Conservation (phyloP, 169 alveolate species). For the Cryptosporidium baileyi region DNA sequence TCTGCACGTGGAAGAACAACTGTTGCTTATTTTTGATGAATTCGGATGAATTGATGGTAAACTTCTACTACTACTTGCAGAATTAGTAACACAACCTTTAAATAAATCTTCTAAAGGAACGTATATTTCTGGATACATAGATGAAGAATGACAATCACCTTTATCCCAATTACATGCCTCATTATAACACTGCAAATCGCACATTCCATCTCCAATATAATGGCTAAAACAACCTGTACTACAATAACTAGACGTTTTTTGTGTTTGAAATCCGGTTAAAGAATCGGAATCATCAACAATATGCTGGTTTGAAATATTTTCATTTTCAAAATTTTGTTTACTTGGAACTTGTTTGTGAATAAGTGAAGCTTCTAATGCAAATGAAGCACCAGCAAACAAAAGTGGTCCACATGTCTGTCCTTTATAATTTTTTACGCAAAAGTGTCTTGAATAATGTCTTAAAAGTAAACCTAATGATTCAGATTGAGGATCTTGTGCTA, state of each 20-base stretch:
- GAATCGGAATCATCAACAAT: not conserved
- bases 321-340: slow-evolving; percentile 36
- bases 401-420: slow-evolving; percentile 75
- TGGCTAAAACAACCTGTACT: slow-evolving; percentile 70
- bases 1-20: slow-evolving; percentile 25
- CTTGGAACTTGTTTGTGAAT: not conserved
- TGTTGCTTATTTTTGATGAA: not conserved
- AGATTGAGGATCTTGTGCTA: slow-evolving; percentile 73
- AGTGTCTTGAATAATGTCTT: slow-evolving; percentile 76
- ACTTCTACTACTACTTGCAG: not conserved
- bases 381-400: slow-evolving; percentile 70
- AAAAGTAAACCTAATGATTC: slow-evolving; percentile 73
- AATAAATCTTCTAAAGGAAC: slow-evolving; percentile 48
- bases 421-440: slow-evolving; percentile 70
- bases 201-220: slow-evolving; percentile 77
- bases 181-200: slow-evolving; percentile 76
- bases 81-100: not conserved
- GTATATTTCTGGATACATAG: slow-evolving; percentile 75
- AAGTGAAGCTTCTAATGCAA: slow-evolving; percentile 38
- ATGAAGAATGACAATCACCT: slow-evolving; percentile 72
- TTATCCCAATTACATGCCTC: slow-evolving; percentile 78
- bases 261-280: not conserved
- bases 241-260: not conserved
- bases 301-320: slow-evolving; percentile 7
- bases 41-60: not conserved